Evolutionary conservation across 768 basidiomycete species (phyloP).

Genomic region (Termitomyces sp.): DNA sequence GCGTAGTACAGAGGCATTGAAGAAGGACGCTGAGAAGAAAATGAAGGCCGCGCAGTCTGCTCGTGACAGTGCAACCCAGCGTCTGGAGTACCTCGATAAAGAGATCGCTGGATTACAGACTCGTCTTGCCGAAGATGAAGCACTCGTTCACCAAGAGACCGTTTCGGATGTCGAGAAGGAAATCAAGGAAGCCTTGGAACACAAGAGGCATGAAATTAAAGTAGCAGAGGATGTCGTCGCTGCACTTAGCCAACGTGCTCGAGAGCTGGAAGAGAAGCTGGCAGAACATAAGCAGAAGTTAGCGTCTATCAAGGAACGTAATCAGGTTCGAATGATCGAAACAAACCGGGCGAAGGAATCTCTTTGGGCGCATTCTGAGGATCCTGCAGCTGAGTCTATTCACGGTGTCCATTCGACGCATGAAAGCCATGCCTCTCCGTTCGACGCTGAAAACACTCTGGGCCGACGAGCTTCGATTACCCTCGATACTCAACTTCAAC

Average conservation of each 20-base stretch:
- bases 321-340: slow-evolving; percentile 43
- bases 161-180: slow-evolving; percentile 52
- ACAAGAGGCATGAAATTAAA: slow-evolving; percentile 56
- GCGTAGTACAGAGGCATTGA: slow-evolving; percentile 73
- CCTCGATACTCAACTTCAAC: slow-evolving; percentile 15
- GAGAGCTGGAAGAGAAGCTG: slow-evolving; percentile 71
- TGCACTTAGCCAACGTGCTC: slow-evolving; percentile 58
- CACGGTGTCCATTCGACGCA: slow-evolving; percentile 13
- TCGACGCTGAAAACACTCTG: slow-evolving; percentile 5
- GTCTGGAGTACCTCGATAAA: slow-evolving; percentile 54
- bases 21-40: slow-evolving; percentile 85
- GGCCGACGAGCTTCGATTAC: slow-evolving; percentile 13
- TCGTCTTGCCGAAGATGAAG: slow-evolving; percentile 50
- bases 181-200: slow-evolving; percentile 45
- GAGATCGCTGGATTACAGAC: slow-evolving; percentile 55
- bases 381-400: slow-evolving; percentile 1
- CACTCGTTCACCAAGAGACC: slow-evolving; percentile 38
- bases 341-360: slow-evolving; percentile 17
- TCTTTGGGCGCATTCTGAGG: slow-evolving; percentile 14
- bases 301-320: slow-evolving; percentile 51
- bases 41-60: slow-evolving; percentile 63
- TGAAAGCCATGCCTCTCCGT: slow-evolving; percentile 11
- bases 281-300: slow-evolving; percentile 59
- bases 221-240: slow-evolving; percentile 63
- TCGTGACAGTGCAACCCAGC: slow-evolving; percentile 56